Percentiles rank a stretch among this genome's conserved stretches.
Conservation (phyloP, 768 basidiomycete genomes). For the Naematelia aurantialba region DNA sequence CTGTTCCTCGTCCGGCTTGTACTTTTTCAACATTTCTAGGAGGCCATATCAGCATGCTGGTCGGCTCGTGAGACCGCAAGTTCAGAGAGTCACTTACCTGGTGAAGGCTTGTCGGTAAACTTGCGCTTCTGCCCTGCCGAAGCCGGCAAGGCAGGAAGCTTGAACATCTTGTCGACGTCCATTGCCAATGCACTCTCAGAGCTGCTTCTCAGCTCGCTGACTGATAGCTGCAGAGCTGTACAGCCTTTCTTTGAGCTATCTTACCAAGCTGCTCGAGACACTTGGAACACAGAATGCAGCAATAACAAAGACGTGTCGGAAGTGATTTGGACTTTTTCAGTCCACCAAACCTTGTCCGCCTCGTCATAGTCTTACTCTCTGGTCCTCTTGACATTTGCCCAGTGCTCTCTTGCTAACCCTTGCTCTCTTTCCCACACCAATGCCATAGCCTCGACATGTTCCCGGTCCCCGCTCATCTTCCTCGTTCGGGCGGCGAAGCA, state of each 20-base stretch:
- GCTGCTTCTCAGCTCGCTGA: background rate
- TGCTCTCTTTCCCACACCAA: too few relatives aligned
- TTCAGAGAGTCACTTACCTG: constrained; percentile 22
- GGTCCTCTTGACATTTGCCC: too few relatives aligned
- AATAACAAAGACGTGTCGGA: background rate
- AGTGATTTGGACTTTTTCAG: background rate
- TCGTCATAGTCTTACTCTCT: background rate
- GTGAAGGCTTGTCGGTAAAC: constrained; percentile 29
- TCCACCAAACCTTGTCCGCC: background rate
- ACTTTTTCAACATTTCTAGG: constrained; percentile 39
- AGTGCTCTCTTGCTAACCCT: too few relatives aligned
- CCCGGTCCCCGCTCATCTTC: constrained; percentile 37
- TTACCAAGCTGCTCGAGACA: too few relatives aligned
- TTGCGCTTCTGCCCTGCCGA: constrained; percentile 39
- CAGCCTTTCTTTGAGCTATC: too few relatives aligned
- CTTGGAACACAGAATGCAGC: background rate
- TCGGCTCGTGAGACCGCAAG: background rate
- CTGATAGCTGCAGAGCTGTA: background rate
- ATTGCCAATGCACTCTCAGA: constrained; percentile 20
- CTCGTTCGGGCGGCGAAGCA: constrained; percentile 19
- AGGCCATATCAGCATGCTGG: constrained; percentile 4
- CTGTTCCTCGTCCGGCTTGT: constrained; percentile 15
- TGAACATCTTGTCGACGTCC: constrained; percentile 48
- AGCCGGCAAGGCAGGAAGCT: constrained; percentile 40
- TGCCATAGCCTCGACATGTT: constrained; percentile 24